Base-by-base conservation (phyloP, 768 basidiomycete genomes). In the Mycena alexandri region DNA sequence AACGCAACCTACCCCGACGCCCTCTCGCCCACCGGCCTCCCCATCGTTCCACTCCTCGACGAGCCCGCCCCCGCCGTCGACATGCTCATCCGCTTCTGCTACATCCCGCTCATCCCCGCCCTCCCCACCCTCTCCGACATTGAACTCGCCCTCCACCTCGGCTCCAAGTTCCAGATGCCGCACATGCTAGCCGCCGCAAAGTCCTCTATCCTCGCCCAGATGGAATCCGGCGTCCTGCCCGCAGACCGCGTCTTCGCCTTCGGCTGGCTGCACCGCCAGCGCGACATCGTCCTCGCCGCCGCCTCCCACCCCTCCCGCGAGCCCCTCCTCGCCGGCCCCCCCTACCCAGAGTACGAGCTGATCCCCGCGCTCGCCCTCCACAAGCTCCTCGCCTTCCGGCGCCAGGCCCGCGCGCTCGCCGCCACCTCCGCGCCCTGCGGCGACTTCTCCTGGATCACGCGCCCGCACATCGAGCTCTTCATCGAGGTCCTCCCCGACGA, bases 401-500 rank as follows among this genome's bases (percentile, higher is more conserved):
- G 43, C 43, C 43, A 44, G 11, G 3, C 17, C 43, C 43, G 43
- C 43, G 43, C 43, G 11, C 43, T 44, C 43, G 43, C 43, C 43
- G 43, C 43, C 43, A 44, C 13, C 17, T 12, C 9, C 9, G 43
- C 43, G 43, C 43, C 43, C 43, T 44, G 43, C 43, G 43, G 43
- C 43, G 43, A 44, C 43, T 44, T 44, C 43, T 44, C 43, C 19
- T 44, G 43, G 43, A 44, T 44, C 43, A 44, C 43, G 43, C 43
- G 43, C 43, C 43, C 43, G 43, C 43, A 44, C 43, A 44, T 44
- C 43, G 43, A 44, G 43, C 43, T 44, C 43, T 44, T 44, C 43
- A 44, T 44, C 17, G 43, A 44, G 43, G 5, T 44, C 43, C n/a
- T n/a, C 22, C 22, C 48, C 19, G 29, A 29, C 29, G 29, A 29